Evolutionary conservation across 2,329 filamentous ascomycete genomes (phyloP), one percentile per base, ranked within the genome.

Genomic region (Pseudopithomyces maydicus): DNA sequence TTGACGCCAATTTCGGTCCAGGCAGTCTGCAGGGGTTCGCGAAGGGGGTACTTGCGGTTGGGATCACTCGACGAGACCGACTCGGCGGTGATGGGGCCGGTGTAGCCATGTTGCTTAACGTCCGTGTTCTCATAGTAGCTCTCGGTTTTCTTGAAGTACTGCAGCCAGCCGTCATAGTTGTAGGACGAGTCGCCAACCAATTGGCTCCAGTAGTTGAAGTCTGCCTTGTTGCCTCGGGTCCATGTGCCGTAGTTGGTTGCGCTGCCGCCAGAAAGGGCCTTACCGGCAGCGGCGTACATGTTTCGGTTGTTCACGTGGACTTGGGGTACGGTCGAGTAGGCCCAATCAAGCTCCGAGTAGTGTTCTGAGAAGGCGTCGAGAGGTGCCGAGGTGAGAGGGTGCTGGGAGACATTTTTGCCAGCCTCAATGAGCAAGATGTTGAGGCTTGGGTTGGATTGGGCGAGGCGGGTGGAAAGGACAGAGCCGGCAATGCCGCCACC

Each of bases 401-500:
- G 58, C 43, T 32, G 42, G 38, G 46, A 43, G 3, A 55, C 63
- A 38, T 73, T 58, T 0, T 60, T 32, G 0, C 70, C 71, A n/a
- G 66, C 65, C 49, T 74, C 72, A 6, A 74, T 49, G 4, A 74
- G 14, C 1, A 66, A 23, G 20, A 72, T 64, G 3, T 33, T 38
- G 14, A 65, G 42, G 1, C 47, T 19, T 0, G 57, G 54, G 6
- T 51, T 15, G 2, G 35, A 41, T 11, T 65, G 17, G 12, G 62
- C 46, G 2, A 72, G 60, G 26, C 64, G 65, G 55, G 71, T 61
- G 55, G 66, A 62, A 8, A 70, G 50, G 33, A 62, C 65, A 47
- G 56, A 60, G 36, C 63, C 71, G 48, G 58, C 61, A 46, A 56
- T 59, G 19, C 69, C 69, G 23, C 66, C 69, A 8, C 69, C 69